Evolutionary conservation across 108 stramenopile genomes (phyloP).

Genomic region (Nitzschia sp.): DNA sequence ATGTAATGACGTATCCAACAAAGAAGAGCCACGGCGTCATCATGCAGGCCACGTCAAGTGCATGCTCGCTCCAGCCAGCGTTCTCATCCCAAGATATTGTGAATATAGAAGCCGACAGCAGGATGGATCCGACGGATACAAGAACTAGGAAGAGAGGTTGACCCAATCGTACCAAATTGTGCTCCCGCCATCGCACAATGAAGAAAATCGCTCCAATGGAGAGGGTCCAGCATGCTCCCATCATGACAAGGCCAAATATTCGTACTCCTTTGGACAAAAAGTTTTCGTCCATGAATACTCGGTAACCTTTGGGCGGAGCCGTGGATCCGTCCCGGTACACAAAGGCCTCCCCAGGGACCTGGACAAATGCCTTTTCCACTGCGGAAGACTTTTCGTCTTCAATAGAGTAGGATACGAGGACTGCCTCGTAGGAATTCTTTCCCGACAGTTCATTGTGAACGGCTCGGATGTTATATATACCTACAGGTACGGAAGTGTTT

Average conservation of each 20-base stretch:
- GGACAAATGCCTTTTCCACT: neutral
- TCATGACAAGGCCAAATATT: neutral
- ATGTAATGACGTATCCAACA: neutral
- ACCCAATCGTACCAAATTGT: neutral
- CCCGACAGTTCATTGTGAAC: neutral
- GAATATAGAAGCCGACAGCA: neutral
- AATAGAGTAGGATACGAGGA: neutral
- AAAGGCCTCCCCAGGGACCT: neutral
- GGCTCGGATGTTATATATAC: neutral
- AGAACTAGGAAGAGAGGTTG: conserved; percentile 5
- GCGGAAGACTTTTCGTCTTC: neutral
- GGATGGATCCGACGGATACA: conserved; percentile 4
- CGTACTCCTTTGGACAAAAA: conserved; percentile 6
- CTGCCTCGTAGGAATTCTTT: neutral
- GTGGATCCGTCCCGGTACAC: neutral
- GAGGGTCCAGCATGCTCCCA: neutral
- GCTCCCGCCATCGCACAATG: neutral
- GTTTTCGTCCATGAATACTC: neutral
- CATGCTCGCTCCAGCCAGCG: neutral
- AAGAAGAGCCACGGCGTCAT: conserved; percentile 12
- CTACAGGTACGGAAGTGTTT: neutral
- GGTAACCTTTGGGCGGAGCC: neutral
- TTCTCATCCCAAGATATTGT: conserved; percentile 18
- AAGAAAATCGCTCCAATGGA: conserved; percentile 5
- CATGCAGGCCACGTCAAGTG: neutral